Conservation (phyloP, 1,284 basidiomycete genomes). For the Papiliotrema fonsecae region DNA sequence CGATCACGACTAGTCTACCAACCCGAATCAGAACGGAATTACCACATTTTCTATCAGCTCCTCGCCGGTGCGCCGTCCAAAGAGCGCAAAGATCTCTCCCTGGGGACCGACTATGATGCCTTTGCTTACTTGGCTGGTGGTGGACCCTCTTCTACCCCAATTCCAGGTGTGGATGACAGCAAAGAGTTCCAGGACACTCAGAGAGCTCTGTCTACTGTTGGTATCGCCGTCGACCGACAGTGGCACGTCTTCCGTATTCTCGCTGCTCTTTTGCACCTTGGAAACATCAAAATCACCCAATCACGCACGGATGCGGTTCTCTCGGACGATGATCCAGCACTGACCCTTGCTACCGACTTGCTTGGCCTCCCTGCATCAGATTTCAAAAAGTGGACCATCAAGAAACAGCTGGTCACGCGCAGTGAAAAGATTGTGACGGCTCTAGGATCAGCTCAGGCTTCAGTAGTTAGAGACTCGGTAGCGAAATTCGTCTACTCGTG, state of each 20-base stretch:
- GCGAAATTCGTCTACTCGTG: conserved; percentile 99
- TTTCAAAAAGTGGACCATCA: conserved; percentile 98
- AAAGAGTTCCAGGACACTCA: conserved; percentile 94
- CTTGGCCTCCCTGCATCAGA: conserved; percentile 86
- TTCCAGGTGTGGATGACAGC: conserved; percentile 87
- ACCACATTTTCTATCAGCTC: conserved; percentile 99
- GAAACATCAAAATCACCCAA: conserved; percentile 87
- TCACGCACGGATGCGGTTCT: conserved; percentile 77
- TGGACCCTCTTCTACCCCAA: conserved; percentile 76
- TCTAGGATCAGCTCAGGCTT: conserved; percentile 81
- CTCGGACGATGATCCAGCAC: conserved; percentile 75
- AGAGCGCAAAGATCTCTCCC: conserved; percentile 88
- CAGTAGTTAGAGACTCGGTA: conserved; percentile 93
- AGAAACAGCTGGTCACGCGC: conserved; percentile 93
- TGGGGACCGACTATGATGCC: conserved; percentile 74
- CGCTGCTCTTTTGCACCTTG: conserved; percentile 89
- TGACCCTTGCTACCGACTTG: conserved; percentile 78
- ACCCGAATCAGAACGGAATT: conserved; percentile 93
- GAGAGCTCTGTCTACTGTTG: conserved; percentile 90
- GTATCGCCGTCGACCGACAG: conserved; percentile 93
- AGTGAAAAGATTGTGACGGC: conserved; percentile 92
- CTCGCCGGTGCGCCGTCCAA: conserved; percentile 92
- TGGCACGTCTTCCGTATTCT: conserved; percentile 96
- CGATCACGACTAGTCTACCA: conserved; percentile 97
- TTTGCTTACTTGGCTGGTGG: conserved; percentile 94